Evolutionary conservation across 2,329 filamentous ascomycete genomes (phyloP).

Genomic region (Colletotrichum graminicola): DNA sequence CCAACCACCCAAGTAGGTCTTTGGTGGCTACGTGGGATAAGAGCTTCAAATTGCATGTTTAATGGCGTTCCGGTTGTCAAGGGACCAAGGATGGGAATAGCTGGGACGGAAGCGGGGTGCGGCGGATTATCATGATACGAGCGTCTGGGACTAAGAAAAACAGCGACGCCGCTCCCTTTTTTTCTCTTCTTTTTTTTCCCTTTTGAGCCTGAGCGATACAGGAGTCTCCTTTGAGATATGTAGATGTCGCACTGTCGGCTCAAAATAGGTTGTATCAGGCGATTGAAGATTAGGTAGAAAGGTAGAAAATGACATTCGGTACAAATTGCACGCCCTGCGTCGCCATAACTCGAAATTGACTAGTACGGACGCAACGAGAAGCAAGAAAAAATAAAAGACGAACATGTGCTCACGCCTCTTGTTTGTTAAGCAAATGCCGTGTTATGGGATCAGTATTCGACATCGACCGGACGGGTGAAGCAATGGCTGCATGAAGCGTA

Average conservation of each 20-base stretch:
- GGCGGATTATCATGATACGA: conserved; percentile 26
- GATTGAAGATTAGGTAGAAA: conserved; percentile 23
- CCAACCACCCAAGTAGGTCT: conserved; percentile 50
- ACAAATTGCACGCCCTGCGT: conserved; percentile 39
- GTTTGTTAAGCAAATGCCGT: neutral
- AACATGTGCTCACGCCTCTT: neutral
- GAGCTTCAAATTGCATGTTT: conserved; percentile 31
- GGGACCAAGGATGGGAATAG: conserved; percentile 1
- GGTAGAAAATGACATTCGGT: conserved; percentile 31
- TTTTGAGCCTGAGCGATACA: conserved; percentile 17
- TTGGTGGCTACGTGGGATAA: neutral
- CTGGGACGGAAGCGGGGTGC: conserved; percentile 9
- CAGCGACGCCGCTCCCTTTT: conserved; percentile 30
- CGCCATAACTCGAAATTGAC: neutral
- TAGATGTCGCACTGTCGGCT: conserved; percentile 26
- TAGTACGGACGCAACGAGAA: too few species aligned
- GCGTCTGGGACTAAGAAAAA: conserved; percentile 24
- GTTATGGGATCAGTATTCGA: neutral
- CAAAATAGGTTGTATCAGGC: conserved; percentile 14
- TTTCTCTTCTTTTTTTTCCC: conserved; percentile 29
- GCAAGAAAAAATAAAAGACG: too few species aligned
- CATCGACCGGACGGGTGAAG: neutral
- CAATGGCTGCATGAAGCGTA: neutral
- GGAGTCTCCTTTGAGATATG: conserved; percentile 8
- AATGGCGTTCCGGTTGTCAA: conserved; percentile 35